Evolutionary conservation across 805 yeast species (phyloP).

Genomic region (Tetrapisispora phaffii): DNA sequence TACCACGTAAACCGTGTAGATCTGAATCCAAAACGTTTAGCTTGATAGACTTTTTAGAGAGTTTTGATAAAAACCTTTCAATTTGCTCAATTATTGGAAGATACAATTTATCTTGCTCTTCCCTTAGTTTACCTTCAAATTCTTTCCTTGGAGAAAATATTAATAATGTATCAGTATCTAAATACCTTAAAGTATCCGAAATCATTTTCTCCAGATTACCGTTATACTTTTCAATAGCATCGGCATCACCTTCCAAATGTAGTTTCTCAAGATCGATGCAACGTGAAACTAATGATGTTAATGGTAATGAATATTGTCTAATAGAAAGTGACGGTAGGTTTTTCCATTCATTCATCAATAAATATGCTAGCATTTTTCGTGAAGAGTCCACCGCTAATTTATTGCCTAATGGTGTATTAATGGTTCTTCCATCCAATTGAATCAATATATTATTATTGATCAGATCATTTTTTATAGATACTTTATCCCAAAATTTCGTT

Average conservation of each 20-base stretch:
- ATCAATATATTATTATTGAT: conserved; percentile 37
- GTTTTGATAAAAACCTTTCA: conserved; percentile 44
- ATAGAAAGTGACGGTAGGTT: conserved; percentile 55
- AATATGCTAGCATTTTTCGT: conserved; percentile 55
- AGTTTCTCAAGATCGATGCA: conserved; percentile 62
- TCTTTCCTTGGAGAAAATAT: conserved; percentile 75
- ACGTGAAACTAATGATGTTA: conserved; percentile 80
- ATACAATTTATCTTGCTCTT: conserved; percentile 69
- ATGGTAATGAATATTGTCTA: conserved; percentile 48
- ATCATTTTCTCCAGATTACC: conserved; percentile 45
- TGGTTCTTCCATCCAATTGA: conserved; percentile 62
- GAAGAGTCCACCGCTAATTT: conserved; percentile 51
- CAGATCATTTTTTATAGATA: conserved; percentile 29
- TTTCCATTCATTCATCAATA: conserved; percentile 84
- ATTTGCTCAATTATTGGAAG: conserved; percentile 62
- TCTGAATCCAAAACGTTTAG: conserved; percentile 71
- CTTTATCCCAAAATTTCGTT: conserved; percentile 74
- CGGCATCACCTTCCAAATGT: conserved; percentile 33
- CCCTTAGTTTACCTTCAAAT: conserved; percentile 72
- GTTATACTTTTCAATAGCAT: conserved; percentile 52
- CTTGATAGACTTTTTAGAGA: conserved; percentile 25
- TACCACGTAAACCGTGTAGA: conserved; percentile 69
- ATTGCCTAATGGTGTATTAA: conserved; percentile 79
- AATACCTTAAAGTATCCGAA: conserved; percentile 58
- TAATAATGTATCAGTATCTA: conserved; percentile 89